These are phyloP conservation scores for Saccharomycopsis capsularis DNA, from an alignment of 805 yeast species.

Conservation along the genomic window DNA sequence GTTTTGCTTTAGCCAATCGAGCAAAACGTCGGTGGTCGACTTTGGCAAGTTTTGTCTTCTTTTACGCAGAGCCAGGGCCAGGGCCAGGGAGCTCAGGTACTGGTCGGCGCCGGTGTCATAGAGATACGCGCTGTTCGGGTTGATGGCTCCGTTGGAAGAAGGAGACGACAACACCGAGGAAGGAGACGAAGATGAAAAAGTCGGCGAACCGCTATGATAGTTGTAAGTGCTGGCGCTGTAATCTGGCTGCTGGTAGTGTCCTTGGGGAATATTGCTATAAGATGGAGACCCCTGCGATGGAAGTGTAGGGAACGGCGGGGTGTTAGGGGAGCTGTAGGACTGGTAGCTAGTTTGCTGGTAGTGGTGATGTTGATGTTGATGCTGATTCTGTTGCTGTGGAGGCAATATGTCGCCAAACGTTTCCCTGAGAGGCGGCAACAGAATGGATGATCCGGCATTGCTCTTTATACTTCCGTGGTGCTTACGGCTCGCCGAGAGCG, in stretches of 20 bases:
- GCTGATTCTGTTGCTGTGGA: conserved; percentile 15
- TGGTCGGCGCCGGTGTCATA: not conserved
- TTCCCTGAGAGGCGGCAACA: conserved; percentile 1
- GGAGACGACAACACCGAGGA: no score
- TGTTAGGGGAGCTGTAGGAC: no score
- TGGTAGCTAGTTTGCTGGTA: no score
- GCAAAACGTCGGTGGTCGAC: conserved; percentile 65
- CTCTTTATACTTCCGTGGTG: not conserved
- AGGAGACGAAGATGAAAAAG: conserved; percentile 1
- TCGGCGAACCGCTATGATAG: not conserved
- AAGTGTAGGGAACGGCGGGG: no score
- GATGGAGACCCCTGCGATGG: no score
- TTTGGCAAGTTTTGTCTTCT: conserved; percentile 73
- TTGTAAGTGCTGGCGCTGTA: not conserved
- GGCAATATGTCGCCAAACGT: not conserved
- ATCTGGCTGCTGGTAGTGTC: not conserved
- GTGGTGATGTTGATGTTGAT: conserved; percentile 1
- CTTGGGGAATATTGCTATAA: not conserved
- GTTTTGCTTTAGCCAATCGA: conserved; percentile 68
- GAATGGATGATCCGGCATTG: not conserved
- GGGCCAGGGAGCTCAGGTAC: no score
- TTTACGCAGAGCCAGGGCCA: conserved; percentile 22
- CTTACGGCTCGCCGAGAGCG: not conserved
- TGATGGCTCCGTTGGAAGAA: not conserved
- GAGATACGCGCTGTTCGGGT: not conserved